These are phyloP conservation scores for Stemphylium beticola DNA, from an alignment of 2,329 filamentous ascomycete species.

Conservation along the genomic window DNA sequence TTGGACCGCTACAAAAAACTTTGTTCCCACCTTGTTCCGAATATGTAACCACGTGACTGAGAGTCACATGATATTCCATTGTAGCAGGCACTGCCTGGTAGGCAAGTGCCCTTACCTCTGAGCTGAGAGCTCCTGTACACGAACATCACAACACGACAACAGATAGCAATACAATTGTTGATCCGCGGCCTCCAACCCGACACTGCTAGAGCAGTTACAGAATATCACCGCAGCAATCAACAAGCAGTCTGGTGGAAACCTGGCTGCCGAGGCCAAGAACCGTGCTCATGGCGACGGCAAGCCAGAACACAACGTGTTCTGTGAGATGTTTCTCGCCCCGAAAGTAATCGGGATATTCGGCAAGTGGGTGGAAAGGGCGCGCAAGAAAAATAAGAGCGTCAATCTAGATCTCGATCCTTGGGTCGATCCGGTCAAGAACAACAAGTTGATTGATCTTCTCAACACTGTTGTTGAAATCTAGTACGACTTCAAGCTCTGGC, in stretches of 20 bases:
- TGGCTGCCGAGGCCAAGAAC: neutral
- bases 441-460: neutral
- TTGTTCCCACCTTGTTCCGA: neutral
- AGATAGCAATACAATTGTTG: too few species aligned
- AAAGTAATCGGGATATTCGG: neutral
- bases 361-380: neutral
- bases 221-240: neutral
- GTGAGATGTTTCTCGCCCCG: neutral
- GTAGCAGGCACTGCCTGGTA: too few species aligned
- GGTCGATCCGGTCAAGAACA: neutral
- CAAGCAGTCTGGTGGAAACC: neutral
- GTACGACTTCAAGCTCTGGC: neutral
- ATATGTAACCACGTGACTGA: too few species aligned
- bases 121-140: too few species aligned
- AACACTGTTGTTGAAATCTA: neutral
- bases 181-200: too few species aligned
- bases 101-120: too few species aligned
- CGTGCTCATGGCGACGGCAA: neutral
- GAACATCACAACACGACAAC: too few species aligned
- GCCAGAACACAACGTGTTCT: neutral
- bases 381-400: neutral
- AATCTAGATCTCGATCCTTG: constrained; percentile 1
- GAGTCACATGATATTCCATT: too few species aligned
- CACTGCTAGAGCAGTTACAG: too few species aligned
- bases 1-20: neutral